These are phyloP conservation scores for Xylariales sp. DNA, from an alignment of 2,329 filamentous ascomycete genomes.

Conservation along the genomic window DNA sequence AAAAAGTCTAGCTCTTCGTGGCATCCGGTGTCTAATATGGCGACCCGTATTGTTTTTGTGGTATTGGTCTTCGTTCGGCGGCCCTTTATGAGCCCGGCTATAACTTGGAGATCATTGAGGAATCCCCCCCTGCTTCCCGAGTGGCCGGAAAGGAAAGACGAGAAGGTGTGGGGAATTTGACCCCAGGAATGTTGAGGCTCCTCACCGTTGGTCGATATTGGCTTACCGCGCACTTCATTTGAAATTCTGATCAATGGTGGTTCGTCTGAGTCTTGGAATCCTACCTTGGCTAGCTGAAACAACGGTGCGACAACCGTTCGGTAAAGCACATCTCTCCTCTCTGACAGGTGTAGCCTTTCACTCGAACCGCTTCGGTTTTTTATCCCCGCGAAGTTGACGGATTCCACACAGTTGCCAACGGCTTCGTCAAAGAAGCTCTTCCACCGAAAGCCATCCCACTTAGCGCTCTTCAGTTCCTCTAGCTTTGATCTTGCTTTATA, in stretches of 20 bases:
- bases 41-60: slow-evolving; percentile 16
- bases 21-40: slow-evolving; percentile 17
- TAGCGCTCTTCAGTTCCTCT: background rate
- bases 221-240: slow-evolving; percentile 8
- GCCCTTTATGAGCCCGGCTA: slow-evolving; percentile 8
- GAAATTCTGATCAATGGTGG: slow-evolving; percentile 13
- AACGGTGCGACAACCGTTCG: slow-evolving; percentile 16
- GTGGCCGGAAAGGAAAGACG: slow-evolving; percentile 7
- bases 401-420: slow-evolving; percentile 15
- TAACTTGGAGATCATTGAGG: slow-evolving; percentile 12
- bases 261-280: slow-evolving; percentile 16
- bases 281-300: slow-evolving; percentile 10
- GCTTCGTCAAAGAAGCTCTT: slow-evolving; percentile 16
- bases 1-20: slow-evolving; percentile 6
- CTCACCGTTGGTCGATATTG: background rate
- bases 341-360: slow-evolving; percentile 3
- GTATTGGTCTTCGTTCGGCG: background rate
- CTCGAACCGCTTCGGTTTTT: background rate
- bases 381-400: slow-evolving; percentile 12
- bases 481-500: slow-evolving; percentile 6
- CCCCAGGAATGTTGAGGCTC: slow-evolving; percentile 2
- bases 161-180: background rate
- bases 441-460: slow-evolving; percentile 8
- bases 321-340: slow-evolving; percentile 11
- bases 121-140: background rate